Base-by-base conservation (phyloP, 768 basidiomycete species). In the Grammothele lineata region DNA sequence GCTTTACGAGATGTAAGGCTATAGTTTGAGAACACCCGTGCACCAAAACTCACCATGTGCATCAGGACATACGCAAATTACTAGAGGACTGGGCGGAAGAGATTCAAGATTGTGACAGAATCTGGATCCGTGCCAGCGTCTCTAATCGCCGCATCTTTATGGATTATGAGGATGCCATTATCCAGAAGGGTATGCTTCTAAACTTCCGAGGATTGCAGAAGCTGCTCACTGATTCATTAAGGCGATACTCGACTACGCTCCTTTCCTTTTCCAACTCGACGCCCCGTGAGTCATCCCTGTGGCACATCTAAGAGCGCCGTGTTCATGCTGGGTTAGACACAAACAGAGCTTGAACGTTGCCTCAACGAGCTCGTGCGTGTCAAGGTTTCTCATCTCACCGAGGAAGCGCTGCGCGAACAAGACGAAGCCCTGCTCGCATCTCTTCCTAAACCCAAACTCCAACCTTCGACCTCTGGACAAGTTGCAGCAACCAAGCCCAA, bases 211-310 rank as follows among this genome's bases (percentile, higher is more conserved):
- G 7, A 14, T 30, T 30, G 27, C 27, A 30, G 14, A 7, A 30
- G 7, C 27, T 30, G 27, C 27, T 30, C 8, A 30, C 8, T 14
- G 14, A 7, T 7, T 14, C 27, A 30, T 27, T n/a, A n/a, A 76
- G 71, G 68, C 24, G 95, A 98, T 53, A 78, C 78, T 25, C 77
- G 94, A 30, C 66, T 98, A 24, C 78, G 93, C 36, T 88, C 85
- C 0, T 98, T 95, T 66, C 93, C 94, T 0, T 99, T 99, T 67
- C 94, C 93, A 3, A 99, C 96, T 1, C 83, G 94, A 33, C 77
- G 96, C 55, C 95, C 96, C 12, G 92, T 93, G 66, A 48, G 87
- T 72, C 41, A 17, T 18, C 43, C 3, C 33, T 27, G 23, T 41
- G 23, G 19, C 26, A 24, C 12, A 48, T 4, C 19, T 12, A 17